Base-by-base conservation (phyloP, 1,284 basidiomycete genomes). In the Boletus albobrunnescens region DNA sequence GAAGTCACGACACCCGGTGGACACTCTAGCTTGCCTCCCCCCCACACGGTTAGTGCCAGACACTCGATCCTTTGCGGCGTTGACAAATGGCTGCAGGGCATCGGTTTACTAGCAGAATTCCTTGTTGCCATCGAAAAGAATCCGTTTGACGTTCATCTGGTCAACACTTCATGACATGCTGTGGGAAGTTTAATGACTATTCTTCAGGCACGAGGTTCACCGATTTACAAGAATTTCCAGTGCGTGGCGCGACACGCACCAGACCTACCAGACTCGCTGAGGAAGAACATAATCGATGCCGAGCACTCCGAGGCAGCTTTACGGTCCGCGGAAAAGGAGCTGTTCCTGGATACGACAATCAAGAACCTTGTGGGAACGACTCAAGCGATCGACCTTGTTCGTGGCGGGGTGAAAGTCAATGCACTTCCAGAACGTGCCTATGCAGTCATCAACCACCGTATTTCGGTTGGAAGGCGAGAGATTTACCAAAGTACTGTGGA, bases 331-430 rank as follows among this genome's bases (percentile, higher is more conserved):
- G 72, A 77, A 54, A 55, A 68, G 41, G 55, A 65, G n/a, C 54
- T 78, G 0, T 65, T 71, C 46, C 46, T 54, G 33, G 53, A 69
- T 45, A 47, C 50, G 2, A 36, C 47, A 8, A 60, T 69, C 55
- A 57, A 50, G 37, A 59, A 30, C 20, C 61, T 64, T 6, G 57
- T 78, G 14, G 70, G 72, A 32, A 82, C 82, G 1, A 81, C 81
- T 1, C 81, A 82, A 56, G 82, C 82, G 2, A 72, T 79, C 32
- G 79, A 82, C 57, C 59, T 84, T 6, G 70, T 83, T 33, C 57
- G 65, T 10, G 82, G 81, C 1, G 82, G 82, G 4, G 76, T 83
- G 41, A 84, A 84, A 64, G 67, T 72, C 35, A 83, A 82, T 47
- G 81, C 79, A 1, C 69, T 82, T 9, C 80, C 80, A 1, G 81